These are phyloP conservation scores for Neurospora sp. DNA, from an alignment of 495 filamentous ascomycete genomes.

Conservation along the genomic window DNA sequence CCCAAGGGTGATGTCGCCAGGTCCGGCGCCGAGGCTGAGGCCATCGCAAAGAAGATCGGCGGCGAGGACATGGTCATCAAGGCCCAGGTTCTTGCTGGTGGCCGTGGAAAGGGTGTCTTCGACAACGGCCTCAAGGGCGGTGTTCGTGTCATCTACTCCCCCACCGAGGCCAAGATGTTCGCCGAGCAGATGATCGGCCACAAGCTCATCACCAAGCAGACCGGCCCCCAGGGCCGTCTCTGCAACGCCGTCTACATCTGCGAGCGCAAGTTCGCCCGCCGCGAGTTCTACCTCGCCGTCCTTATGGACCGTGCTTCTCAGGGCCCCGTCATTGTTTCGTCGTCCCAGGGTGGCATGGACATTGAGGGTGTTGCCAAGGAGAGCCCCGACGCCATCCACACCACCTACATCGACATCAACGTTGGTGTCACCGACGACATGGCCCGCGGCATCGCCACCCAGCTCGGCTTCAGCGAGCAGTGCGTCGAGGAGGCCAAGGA, in stretches of 20 bases:
- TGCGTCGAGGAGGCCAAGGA: conserved; percentile 89
- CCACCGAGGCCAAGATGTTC: conserved; percentile 82
- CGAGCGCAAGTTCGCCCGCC: conserved; percentile 97
- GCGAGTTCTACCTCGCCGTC: conserved; percentile 97
- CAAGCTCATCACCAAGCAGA: conserved; percentile 99
- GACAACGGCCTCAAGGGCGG: conserved; percentile 98
- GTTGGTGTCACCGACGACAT: conserved; percentile 91
- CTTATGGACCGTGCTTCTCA: conserved; percentile 94
- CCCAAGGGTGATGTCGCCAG: conserved; percentile 80
- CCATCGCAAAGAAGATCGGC: conserved; percentile 77
- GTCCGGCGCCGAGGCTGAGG: conserved; percentile 78
- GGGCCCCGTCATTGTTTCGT: conserved; percentile 90
- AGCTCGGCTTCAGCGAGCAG: conserved; percentile 93
- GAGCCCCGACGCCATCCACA: conserved; percentile 88
- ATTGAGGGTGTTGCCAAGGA: conserved; percentile 98
- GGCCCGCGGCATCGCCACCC: conserved; percentile 76
- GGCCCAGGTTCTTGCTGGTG: conserved; percentile 95
- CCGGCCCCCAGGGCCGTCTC: conserved; percentile 77
- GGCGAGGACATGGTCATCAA: conserved; percentile 99
- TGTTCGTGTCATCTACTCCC: conserved; percentile 95
- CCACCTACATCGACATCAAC: conserved; percentile 88
- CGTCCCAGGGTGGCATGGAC: conserved; percentile 97
- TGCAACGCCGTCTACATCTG: conserved; percentile 97
- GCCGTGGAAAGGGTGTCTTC: conserved; percentile 92
- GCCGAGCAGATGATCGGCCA: conserved; percentile 99